Evolutionary conservation across 2,329 filamentous ascomycete genomes (phyloP), one percentile per base, ranked within the genome.

Genomic region (Coniochaeta sp.): DNA sequence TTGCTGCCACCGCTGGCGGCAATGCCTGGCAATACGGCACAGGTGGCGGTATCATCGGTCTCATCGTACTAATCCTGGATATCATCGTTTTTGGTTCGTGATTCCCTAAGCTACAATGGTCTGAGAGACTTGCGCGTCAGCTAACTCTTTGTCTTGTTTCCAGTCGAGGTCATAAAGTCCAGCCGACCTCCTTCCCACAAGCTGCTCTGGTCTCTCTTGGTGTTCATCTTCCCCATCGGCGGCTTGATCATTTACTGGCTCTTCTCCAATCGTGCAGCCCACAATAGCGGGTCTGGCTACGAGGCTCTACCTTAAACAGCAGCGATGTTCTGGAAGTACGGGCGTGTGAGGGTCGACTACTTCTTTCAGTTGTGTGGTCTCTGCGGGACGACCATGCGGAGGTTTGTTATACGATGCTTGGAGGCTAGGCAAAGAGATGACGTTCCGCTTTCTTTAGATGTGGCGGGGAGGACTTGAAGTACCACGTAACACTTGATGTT

Each of bases 131-230:
- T 8, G 3, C 9, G 33, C 9, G 33, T 22, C 61, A 19, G 57
- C 67, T 67, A 33, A 66, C 17, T 33, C 11, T 16, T 14, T 19
- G n/a, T 24, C n/a, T n/a, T 6, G 58, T 36, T 31, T 40, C 22
- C 64, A 88, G 85, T 87, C 66, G 85, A 88, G 73, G 81, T 88
- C 64, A 73, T 88, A 61, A 83, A 87, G 72, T 87, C 84, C 44
- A 85, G 81, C 71, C 84, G 85, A 62, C 78, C 84, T 5, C 73
- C 79, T 22, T 70, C 74, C 22, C 75, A 80, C 71, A 88, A 88
- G 75, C 70, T 88, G 3, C 73, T 87, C 33, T 88, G 85, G 85
- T 82, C 78, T 57, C 74, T 87, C 0, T 74, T 86, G 50, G 83
- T 88, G 67, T 87, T 88, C 75, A 71, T 88, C 63, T 87, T 88